Conservation (phyloP, 2,329 filamentous ascomycete species). For the Arachnopeziza araneosa region DNA sequence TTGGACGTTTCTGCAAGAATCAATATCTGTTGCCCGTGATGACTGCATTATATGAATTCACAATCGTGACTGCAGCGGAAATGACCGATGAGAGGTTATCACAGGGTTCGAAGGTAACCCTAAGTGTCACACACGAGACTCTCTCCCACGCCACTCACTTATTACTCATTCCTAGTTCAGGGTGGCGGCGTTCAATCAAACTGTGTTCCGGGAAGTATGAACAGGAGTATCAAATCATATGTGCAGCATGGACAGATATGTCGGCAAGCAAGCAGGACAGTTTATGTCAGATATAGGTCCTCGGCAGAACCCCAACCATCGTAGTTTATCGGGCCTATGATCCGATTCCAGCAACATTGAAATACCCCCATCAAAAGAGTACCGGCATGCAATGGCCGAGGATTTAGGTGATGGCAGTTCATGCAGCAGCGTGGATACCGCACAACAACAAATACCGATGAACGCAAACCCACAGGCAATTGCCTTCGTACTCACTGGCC, state of each 20-base stretch:
- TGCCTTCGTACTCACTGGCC: constrained; percentile 4
- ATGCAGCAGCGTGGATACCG: too few species aligned
- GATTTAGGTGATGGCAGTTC: too few species aligned
- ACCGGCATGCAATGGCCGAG: too few species aligned
- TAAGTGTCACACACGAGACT: constrained; percentile 1
- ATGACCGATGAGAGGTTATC: neutral
- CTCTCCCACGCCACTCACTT: constrained; percentile 3
- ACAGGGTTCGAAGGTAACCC: constrained; percentile 3
- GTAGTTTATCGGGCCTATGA: too few species aligned
- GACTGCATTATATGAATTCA: neutral
- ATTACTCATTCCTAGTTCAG: neutral
- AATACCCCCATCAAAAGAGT: too few species aligned
- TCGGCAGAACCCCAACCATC: too few species aligned
- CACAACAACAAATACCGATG: too few species aligned
- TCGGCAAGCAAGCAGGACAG: too few species aligned
- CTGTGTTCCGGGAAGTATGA: constrained; percentile 6
- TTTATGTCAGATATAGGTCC: too few species aligned
- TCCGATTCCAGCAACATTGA: too few species aligned
- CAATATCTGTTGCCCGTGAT: constrained; percentile 4
- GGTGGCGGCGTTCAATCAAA: constrained; percentile 2
- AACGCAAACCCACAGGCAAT: too few species aligned
- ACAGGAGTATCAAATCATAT: neutral
- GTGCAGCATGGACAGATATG: too few species aligned
- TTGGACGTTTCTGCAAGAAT: constrained; percentile 5
- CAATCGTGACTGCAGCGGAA: constrained; percentile 1